These are phyloP conservation scores for Rhodocollybia butyracea DNA, from an alignment of 768 basidiomycete species.

Conservation along the genomic window DNA sequence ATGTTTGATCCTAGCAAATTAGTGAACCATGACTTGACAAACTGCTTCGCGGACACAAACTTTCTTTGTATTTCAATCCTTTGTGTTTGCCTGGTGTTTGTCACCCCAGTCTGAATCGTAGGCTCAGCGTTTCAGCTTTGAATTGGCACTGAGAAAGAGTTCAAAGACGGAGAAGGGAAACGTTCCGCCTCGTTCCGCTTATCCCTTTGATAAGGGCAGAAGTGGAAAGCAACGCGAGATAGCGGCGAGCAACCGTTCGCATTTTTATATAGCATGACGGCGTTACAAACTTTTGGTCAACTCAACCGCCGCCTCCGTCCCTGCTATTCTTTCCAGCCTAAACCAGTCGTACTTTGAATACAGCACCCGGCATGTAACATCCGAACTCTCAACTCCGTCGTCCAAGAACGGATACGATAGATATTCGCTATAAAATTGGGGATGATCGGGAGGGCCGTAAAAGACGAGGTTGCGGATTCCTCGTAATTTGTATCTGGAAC, in stretches of 20 bases:
- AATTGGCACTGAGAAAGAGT: too few relatives aligned
- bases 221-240: background rate
- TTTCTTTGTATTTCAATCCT: too few relatives aligned
- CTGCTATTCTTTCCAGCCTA: constrained; percentile 80
- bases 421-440: constrained; percentile 89
- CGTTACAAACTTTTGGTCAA: constrained; percentile 31
- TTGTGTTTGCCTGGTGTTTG: too few relatives aligned
- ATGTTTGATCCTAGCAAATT: too few relatives aligned
- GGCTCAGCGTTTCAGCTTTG: too few relatives aligned
- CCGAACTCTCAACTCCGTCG: constrained; percentile 79
- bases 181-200: too few relatives aligned
- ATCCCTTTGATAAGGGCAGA: too few relatives aligned
- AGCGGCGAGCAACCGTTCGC: background rate
- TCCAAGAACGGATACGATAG: constrained; percentile 90
- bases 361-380: constrained; percentile 77
- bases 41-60: too few relatives aligned
- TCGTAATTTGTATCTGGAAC: constrained; percentile 79
- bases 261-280: background rate
- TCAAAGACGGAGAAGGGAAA: too few relatives aligned
- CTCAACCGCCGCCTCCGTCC: constrained; percentile 42
- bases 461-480: constrained; percentile 93
- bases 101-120: too few relatives aligned
- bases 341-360: constrained; percentile 92
- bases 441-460: constrained; percentile 88
- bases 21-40: too few relatives aligned